Base-by-base conservation (phyloP, 1,284 basidiomycete species). In the Cystobasidium sp. region DNA sequence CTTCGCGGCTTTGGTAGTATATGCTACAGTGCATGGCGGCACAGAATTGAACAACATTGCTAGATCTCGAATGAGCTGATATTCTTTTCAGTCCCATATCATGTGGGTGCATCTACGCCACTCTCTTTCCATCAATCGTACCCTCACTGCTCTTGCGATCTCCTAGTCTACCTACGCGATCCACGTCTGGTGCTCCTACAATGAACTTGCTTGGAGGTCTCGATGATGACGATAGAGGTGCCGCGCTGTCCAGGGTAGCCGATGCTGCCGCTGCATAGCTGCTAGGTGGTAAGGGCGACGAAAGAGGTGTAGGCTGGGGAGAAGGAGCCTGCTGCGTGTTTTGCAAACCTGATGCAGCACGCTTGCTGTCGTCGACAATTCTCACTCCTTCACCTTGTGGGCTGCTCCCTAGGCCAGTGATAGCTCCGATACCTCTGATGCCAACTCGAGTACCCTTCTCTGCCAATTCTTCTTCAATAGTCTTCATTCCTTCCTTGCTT, bases 161-260 rank as follows among this genome's bases (percentile, higher is more conserved):
- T 16, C 58, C 51, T 3, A 68, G 43, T 64, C 24, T 75, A 9
- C 78, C 78, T 3, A 77, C 5, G 1, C 70, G 61, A 64, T 78
- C 78, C 46, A 78, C 78, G 6, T 63, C 37, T 22, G 78, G 78
- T 20, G 78, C 78, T 7, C 75, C 75, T 49, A 74, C 75, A 16
- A 78, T 75, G 3, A 76, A 53, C 39, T 65, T 58, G 43, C 76
- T 76, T 4, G 74, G 59, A 14, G 66, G 44, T 0, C 78, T 75
- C 18, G 68, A 44, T 20, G 51, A 41, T 41, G 58, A 24, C 22
- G 58, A 16, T 4, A 31, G 18, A 46, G 55, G 58, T 5, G 46
- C 18, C 14, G 44, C 24, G 10, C 12, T 9, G 8, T 16, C 12
- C 18, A 16, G 6, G 20, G 46, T 53, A 16, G 69, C 20, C 43